phyloP scores from a whole-genome alignment of 176 grass and related monocot genomes.

The Secale cereale region DNA sequence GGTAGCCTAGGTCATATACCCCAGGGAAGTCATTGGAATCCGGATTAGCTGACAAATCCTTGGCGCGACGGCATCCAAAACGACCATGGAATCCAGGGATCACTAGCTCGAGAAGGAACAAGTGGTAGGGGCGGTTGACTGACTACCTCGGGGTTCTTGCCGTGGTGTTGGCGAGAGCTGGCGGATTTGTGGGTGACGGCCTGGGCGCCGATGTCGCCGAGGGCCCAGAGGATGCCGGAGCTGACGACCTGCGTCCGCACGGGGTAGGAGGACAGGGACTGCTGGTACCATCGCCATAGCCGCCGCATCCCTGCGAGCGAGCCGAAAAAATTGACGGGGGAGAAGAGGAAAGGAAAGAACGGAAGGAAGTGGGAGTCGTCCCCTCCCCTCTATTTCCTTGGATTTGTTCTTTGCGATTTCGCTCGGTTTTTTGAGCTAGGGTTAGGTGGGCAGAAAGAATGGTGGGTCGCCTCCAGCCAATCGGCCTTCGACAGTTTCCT shows the following conservation, averaged over 20 bases:
- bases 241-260: constrained; percentile 90
- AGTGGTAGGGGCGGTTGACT: background rate
- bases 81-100: background rate
- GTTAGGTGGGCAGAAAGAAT: background rate
- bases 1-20: background rate
- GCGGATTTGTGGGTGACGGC: constrained; percentile 60
- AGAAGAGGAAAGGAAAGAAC: background rate
- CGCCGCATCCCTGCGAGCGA: constrained; percentile 44
- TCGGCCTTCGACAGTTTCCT: background rate
- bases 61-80: background rate
- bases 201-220: constrained; percentile 93
- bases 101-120: background rate
- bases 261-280: constrained; percentile 71
- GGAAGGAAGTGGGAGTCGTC: background rate
- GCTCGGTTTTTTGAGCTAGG: background rate
- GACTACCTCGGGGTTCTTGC: constrained; percentile 31
- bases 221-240: constrained; percentile 83
- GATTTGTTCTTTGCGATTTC: background rate
- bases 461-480: background rate
- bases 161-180: constrained; percentile 13
- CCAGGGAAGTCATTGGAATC: background rate
- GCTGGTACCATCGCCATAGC: constrained; percentile 91
- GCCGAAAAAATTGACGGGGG: background rate
- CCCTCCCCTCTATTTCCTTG: background rate
- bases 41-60: background rate